A percentile compares a stretch with the other conserved stretches of the same genome.
phyloP scores from a whole-genome alignment of 331 rosid species.

The Stylosanthes scabra region DNA sequence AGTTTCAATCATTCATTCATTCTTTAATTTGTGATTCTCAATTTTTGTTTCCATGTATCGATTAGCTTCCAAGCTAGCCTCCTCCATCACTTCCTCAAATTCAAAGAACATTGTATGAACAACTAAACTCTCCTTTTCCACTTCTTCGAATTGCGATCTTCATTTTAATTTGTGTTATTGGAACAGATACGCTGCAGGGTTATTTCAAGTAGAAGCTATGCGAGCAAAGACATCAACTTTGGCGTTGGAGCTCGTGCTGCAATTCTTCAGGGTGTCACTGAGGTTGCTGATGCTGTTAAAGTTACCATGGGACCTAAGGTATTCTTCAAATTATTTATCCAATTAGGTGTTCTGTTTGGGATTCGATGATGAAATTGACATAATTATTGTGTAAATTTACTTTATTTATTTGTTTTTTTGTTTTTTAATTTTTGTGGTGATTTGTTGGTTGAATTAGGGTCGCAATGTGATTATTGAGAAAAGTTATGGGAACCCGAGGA shows the following conservation, averaged over 20 bases:
- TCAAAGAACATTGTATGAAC: slow-evolving; percentile 62
- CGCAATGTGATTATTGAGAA: slow-evolving; percentile 89
- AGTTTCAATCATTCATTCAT: slow-evolving; percentile 2
- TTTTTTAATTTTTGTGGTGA: not conserved
- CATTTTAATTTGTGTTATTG: not conserved
- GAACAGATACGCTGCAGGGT: slow-evolving; percentile 57
- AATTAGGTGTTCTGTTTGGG: not conserved
- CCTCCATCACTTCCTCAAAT: slow-evolving; percentile 59
- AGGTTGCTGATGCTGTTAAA: slow-evolving; percentile 97
- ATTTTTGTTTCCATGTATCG: slow-evolving; percentile 67
- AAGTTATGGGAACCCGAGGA: slow-evolving; percentile 61
- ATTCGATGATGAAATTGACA: slow-evolving; percentile 27
- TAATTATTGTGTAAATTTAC: not conserved
- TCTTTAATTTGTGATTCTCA: not conserved
- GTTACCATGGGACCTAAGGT: slow-evolving; percentile 99
- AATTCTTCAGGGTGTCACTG: slow-evolving; percentile 84
- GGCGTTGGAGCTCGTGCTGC: slow-evolving; percentile 94
- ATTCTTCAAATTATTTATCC: not conserved
- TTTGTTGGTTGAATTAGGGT: slow-evolving; percentile 65
- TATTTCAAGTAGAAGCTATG: slow-evolving; percentile 67
- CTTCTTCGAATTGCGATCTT: not conserved
- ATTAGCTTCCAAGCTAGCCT: slow-evolving; percentile 65
- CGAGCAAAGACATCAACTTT: slow-evolving; percentile 77
- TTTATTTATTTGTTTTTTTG: not conserved
- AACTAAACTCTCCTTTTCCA: not conserved